These are phyloP conservation scores for Leccinum olivaceopallidum DNA, from an alignment of 768 basidiomycete species.

Conservation along the genomic window DNA sequence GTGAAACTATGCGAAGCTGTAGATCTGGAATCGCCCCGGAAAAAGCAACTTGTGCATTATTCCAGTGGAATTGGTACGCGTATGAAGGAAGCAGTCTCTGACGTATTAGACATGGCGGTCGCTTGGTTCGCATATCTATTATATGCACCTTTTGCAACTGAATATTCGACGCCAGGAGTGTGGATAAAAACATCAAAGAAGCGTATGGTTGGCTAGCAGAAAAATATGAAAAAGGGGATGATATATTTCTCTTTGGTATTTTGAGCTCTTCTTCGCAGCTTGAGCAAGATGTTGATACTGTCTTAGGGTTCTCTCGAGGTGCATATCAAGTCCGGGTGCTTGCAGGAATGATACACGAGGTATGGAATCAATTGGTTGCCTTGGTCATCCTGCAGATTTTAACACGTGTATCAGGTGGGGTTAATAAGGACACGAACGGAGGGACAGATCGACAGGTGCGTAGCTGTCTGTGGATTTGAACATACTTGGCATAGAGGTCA, in stretches of 20 bases:
- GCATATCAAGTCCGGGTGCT: not conserved
- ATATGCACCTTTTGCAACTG: not conserved
- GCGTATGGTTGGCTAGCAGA: not conserved
- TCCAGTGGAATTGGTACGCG: constrained; percentile 37
- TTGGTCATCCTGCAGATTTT: not conserved
- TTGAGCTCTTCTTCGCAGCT: not conserved
- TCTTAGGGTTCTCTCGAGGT: not conserved
- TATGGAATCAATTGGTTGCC: not conserved
- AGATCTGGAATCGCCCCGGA: constrained; percentile 6
- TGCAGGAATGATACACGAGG: constrained; percentile 1
- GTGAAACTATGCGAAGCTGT: constrained; percentile 5
- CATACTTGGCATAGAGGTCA: not conserved
- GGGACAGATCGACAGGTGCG: not conserved
- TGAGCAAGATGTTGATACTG: not conserved
- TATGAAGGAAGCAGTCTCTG: constrained; percentile 4
- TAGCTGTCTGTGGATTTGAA: not conserved
- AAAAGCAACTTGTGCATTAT: constrained; percentile 32
- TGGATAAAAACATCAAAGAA: not conserved
- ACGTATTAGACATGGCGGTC: constrained; percentile 16
- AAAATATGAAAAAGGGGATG: not conserved
- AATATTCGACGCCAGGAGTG: not conserved
- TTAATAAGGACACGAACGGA: not conserved
- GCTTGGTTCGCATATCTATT: not conserved
- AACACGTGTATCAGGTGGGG: not conserved
- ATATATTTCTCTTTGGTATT: not conserved